Percentiles rank a stretch among this genome's conserved stretches.
These are phyloP conservation scores for Alternaria alternata DNA, from an alignment of 2,329 filamentous ascomycete genomes.

Conservation along the genomic window DNA sequence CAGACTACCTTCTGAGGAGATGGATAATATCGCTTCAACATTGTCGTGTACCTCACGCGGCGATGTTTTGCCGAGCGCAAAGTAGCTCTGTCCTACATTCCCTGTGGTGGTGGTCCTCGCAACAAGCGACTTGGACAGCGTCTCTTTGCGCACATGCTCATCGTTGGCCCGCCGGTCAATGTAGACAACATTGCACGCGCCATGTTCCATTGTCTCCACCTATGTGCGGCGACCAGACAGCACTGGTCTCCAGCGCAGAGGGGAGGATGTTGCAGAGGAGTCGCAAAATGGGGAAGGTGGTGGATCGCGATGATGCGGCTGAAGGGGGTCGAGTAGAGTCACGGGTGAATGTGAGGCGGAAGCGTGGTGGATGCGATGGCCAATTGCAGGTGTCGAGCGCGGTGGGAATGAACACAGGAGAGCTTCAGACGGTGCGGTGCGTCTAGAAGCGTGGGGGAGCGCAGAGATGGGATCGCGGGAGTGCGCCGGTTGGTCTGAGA, in stretches of 20 bases:
- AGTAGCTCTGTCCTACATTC: constrained; percentile 48
- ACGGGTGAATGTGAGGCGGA: constrained; percentile 6
- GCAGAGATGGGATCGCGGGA: constrained; percentile 24
- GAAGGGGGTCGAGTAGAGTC: constrained; percentile 11
- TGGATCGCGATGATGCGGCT: constrained; percentile 17
- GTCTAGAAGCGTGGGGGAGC: constrained; percentile 29
- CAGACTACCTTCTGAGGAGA: constrained; percentile 52
- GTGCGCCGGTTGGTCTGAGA: constrained; percentile 35
- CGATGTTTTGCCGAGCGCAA: constrained; percentile 41
- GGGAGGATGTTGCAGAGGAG: constrained; percentile 28
- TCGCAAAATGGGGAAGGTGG: constrained; percentile 29
- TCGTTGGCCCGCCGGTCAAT: constrained; percentile 54
- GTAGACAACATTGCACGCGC: constrained; percentile 56
- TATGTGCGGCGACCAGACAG: constrained; percentile 41
- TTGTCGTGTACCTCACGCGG: constrained; percentile 50
- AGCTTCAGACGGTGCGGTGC: constrained; percentile 17
- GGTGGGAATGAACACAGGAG: constrained; percentile 17
- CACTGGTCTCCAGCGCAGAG: constrained; percentile 44
- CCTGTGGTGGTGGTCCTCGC: constrained; percentile 44
- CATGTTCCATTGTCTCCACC: constrained; percentile 54
- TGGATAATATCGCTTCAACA: constrained; percentile 51
- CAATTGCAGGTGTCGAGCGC: constrained; percentile 24
- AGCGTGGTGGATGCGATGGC: constrained; percentile 17
- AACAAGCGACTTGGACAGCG: constrained; percentile 45
- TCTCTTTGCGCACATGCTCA: constrained; percentile 50